These are phyloP conservation scores for Tolypocladium sp. DNA, from an alignment of 2,329 filamentous ascomycete species.

Conservation along the genomic window DNA sequence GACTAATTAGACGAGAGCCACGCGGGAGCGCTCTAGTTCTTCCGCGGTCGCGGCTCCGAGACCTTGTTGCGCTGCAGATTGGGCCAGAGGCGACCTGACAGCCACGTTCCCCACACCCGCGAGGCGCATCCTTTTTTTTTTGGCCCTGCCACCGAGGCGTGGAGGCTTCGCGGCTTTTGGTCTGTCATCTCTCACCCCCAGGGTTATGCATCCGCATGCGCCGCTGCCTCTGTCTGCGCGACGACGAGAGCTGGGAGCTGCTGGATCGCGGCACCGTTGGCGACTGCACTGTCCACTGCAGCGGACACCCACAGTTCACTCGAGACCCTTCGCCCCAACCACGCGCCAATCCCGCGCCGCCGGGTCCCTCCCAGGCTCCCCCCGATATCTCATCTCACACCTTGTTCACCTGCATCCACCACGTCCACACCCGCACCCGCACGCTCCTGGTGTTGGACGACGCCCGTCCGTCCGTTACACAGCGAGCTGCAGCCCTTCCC, in stretches of 20 bases:
- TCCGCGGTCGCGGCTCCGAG: neutral
- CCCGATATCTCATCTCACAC: neutral
- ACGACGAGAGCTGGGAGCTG: neutral
- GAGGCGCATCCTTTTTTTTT: neutral
- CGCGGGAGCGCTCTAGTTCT: neutral
- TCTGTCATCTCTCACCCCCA: neutral
- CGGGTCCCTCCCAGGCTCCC: too few species aligned
- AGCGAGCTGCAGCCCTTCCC: neutral
- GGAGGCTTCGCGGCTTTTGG: neutral
- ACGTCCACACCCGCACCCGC: neutral
- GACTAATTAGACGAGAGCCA: neutral
- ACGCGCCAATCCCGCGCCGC: neutral
- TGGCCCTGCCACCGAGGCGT: neutral
- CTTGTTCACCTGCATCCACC: neutral
- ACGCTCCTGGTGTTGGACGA: neutral
- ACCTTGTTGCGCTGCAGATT: neutral
- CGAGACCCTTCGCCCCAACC: neutral
- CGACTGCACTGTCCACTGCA: too few species aligned
- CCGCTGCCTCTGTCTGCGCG: neutral
- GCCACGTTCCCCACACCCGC: slow-evolving; percentile 2
- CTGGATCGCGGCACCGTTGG: neutral
- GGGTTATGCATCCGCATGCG: neutral
- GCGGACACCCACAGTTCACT: too few species aligned
- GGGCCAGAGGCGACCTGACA: neutral
- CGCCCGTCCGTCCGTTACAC: neutral